Conservation (phyloP, 306 rosid genomes). For the Urtica urens region DNA sequence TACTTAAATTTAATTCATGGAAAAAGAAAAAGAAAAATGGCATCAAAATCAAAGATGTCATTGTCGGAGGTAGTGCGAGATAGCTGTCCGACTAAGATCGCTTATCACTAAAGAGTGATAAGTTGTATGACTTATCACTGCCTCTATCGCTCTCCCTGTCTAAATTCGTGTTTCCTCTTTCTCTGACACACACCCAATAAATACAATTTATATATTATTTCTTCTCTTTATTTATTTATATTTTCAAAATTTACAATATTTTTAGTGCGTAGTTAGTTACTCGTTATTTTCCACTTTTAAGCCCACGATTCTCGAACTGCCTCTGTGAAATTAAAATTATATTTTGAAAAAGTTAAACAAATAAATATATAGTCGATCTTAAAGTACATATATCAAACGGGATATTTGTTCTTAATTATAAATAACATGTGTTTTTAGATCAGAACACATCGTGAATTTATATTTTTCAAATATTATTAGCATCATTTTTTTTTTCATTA, state of each 20-base stretch:
- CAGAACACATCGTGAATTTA: too few relatives aligned
- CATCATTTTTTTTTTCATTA: too few relatives aligned
- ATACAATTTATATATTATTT: not conserved
- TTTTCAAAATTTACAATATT: not conserved
- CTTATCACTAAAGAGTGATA: constrained; percentile 7
- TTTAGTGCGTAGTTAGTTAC: not conserved
- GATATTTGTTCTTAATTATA: too few relatives aligned
- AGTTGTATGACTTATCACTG: not conserved
- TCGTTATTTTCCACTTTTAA: too few relatives aligned
- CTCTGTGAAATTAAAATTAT: too few relatives aligned
- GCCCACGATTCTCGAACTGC: too few relatives aligned
- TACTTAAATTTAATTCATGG: not conserved
- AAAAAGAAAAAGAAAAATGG: not conserved
- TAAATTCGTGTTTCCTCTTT: constrained; percentile 11
- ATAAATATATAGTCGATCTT: too few relatives aligned
- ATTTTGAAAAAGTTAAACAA: too few relatives aligned
- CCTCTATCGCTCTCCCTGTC: not conserved
- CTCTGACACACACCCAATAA: constrained; percentile 4
- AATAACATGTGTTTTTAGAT: too few relatives aligned
- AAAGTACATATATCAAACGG: too few relatives aligned
- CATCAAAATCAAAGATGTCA: constrained; percentile 7
- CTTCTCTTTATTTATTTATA: not conserved
- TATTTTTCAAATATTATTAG: too few relatives aligned
- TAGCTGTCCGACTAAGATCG: constrained; percentile 16
- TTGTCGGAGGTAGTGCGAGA: constrained; percentile 16